Evolutionary conservation across 768 basidiomycete species (phyloP), one percentile per base, ranked within the genome.

Genomic region (Calocybe gangraenosa): DNA sequence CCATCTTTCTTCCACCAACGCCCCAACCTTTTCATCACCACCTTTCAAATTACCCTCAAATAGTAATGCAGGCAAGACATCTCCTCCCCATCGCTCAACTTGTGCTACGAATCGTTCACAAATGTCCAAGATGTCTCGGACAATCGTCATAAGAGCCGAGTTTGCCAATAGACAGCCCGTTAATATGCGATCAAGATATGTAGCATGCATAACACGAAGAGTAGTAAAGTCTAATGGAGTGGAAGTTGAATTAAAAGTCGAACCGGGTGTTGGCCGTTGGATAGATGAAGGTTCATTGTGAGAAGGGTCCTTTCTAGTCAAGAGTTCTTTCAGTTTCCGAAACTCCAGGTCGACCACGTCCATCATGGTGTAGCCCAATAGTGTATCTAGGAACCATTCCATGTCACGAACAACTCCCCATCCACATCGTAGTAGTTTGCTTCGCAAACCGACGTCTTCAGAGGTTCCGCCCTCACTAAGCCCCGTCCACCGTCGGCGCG

Each of bases 41-140:
- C 77, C 74, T 21, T 70, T 71, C 40, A 91, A 56, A 58, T 85
- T 89, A 11, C 88, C 89, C 59, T 92, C 92, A 50, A 82, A 84
- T 32, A 94, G 63, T 37, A 94, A 69, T 0, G 84, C 88, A 10
- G 92, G 92, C 2, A 94, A 67, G 7, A 94, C 80, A 58, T 94
- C 90, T 0, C 92, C 92, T 10, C 90, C 91, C 92, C 92, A 96
- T 42, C 92, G 69, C 63, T 94, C 92, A 0, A 94, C 79, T 51
- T 91, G 82, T 6, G 81, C 90, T n/a, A 84, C 85, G 58, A 95
- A 90, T 7, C 82, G 75, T 58, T 90, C 91, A 60, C 91, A 94
- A 7, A 86, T 72, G 52, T 91, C 88, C 40, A 95, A 69, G 45
- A 94, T 82, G 23, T 80, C 74, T 14, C 82, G 79, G 31, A 93